Percentiles rank a stretch among this genome's conserved stretches.
Evolutionary conservation across 805 yeast species (phyloP).

Genomic region (Lachancea quebecensis): DNA sequence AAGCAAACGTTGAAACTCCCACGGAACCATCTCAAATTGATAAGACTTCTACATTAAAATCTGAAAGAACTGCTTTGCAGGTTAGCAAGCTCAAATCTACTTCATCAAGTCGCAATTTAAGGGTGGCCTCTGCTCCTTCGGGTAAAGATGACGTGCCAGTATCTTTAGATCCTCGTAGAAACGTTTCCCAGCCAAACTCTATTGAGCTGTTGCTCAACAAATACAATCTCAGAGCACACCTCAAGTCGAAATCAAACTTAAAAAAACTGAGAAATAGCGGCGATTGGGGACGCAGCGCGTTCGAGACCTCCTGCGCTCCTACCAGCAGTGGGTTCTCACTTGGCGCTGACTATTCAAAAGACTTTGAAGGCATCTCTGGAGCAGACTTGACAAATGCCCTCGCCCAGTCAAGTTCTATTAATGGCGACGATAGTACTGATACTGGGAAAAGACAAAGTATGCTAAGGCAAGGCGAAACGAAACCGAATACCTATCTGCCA

Average conservation of each 20-base stretch:
- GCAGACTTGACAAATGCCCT: conserved; percentile 13
- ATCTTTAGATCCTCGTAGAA: conserved; percentile 30
- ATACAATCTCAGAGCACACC: conserved; percentile 3
- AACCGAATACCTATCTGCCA: conserved; percentile 18
- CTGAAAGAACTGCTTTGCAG: too few species aligned
- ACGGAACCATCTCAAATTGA: too few species aligned
- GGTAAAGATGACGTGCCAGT: neutral
- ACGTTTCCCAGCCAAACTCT: conserved; percentile 23
- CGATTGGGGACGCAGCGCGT: conserved; percentile 9
- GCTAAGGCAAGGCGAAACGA: neutral
- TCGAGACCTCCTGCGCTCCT: neutral
- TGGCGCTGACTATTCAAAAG: neutral
- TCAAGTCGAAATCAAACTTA: conserved; percentile 8
- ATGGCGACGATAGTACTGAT: neutral
- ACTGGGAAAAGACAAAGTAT: neutral
- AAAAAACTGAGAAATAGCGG: conserved; percentile 9
- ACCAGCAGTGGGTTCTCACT: neutral
- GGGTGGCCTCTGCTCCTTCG: conserved; percentile 15
- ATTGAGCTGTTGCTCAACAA: conserved; percentile 16
- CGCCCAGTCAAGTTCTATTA: conserved; percentile 27
- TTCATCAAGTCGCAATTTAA: conserved; percentile 5
- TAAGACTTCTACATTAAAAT: too few species aligned
- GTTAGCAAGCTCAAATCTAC: conserved; percentile 1
- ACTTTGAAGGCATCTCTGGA: neutral
- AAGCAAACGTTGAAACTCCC: too few species aligned